phyloP scores from a whole-genome alignment of 2,329 filamentous ascomycete genomes.

The Aspergillus proliferans region DNA sequence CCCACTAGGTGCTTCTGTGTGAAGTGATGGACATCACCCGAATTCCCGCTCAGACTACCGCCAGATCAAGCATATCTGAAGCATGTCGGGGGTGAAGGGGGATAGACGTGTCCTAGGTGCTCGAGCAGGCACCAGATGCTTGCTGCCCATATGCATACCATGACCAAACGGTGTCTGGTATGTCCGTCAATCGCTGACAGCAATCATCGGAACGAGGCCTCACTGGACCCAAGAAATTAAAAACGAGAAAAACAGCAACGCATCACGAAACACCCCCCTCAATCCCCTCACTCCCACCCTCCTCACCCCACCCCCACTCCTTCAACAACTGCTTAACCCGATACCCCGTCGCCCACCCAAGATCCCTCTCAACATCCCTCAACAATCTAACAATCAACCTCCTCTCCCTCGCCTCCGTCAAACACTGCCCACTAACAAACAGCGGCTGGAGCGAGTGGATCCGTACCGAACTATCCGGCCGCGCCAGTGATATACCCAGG shows the following conservation, averaged over 20 bases:
- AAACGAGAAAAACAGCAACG: neutral
- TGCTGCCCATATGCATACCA: too few species aligned
- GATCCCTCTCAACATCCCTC: slow-evolving; percentile 55
- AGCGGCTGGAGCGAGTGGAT: slow-evolving; percentile 58
- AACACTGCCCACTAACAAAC: slow-evolving; percentile 57
- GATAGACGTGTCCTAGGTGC: too few species aligned
- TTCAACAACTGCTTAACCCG: slow-evolving; percentile 48
- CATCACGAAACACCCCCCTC: neutral
- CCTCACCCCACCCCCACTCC: slow-evolving; percentile 34
- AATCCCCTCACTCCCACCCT: slow-evolving; percentile 25
- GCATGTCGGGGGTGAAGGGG: too few species aligned
- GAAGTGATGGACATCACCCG: too few species aligned
- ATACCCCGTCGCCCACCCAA: slow-evolving; percentile 60
- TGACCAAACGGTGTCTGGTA: too few species aligned
- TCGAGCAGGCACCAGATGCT: too few species aligned
- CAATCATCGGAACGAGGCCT: too few species aligned
- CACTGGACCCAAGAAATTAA: neutral
- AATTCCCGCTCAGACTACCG: too few species aligned
- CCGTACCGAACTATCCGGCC: slow-evolving; percentile 53
- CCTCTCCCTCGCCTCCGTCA: slow-evolving; percentile 50
- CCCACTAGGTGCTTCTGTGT: too few species aligned
- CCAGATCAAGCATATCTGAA: too few species aligned
- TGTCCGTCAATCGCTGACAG: too few species aligned
- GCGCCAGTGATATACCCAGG: slow-evolving; percentile 53
- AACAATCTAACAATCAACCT: slow-evolving; percentile 51